Conservation (phyloP, 768 basidiomycete species). For the Collybia mongolica region DNA sequence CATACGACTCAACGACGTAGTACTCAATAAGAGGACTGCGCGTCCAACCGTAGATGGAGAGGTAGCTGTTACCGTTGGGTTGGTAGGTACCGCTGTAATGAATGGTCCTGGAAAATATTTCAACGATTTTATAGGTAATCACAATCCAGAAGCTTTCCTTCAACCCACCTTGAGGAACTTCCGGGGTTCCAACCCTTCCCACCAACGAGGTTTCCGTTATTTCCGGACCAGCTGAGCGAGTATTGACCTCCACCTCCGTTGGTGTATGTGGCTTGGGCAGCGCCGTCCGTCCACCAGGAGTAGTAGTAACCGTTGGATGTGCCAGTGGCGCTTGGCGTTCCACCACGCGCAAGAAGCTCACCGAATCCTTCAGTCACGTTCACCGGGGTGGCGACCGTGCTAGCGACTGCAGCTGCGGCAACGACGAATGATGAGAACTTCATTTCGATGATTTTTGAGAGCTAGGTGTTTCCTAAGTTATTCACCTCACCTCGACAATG, state of each 20-base stretch:
- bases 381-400: conserved; percentile 16
- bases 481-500: no score
- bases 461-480: no score
- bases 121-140: neutral
- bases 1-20: conserved; percentile 43
- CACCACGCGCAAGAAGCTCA: conserved; percentile 12
- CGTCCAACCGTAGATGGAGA: conserved; percentile 48
- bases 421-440: conserved; percentile 12
- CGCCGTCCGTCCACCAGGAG: conserved; percentile 33
- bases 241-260: conserved; percentile 31
- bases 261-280: conserved; percentile 24
- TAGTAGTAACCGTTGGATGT: conserved; percentile 34
- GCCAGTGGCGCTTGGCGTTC: conserved; percentile 26
- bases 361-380: conserved; percentile 14
- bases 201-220: conserved; percentile 34
- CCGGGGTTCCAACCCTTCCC: conserved; percentile 40
- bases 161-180: conserved; percentile 20
- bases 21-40: conserved; percentile 45
- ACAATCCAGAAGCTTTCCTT: neutral
- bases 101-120: conserved; percentile 26
- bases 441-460: no score
- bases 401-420: conserved; percentile 14
- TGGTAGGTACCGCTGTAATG: conserved; percentile 33
- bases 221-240: conserved; percentile 28
- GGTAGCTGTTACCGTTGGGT: conserved; percentile 39